Conservation (phyloP, 768 basidiomycete genomes). For the Boletus speciosus region DNA sequence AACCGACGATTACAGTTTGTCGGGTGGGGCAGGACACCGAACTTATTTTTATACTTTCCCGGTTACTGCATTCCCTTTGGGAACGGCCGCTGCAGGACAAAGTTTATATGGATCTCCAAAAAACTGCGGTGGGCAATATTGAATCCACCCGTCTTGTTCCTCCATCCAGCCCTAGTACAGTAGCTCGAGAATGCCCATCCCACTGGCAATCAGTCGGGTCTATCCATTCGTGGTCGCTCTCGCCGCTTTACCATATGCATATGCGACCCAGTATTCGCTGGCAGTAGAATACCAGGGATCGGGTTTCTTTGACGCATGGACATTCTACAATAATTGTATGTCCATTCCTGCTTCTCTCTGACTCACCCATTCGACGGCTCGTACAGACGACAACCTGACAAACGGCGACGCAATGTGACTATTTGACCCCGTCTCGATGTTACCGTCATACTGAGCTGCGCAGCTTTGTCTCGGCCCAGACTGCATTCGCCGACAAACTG, state of each 20-base stretch:
- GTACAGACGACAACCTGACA: constrained; percentile 63
- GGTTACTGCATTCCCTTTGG: background rate
- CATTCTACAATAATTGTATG: constrained; percentile 58
- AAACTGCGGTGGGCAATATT: background rate
- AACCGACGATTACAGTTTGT: background rate
- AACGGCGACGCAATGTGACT: constrained; percentile 57
- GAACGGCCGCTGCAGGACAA: background rate
- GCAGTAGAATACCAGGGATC: constrained; percentile 55
- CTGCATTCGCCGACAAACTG: constrained; percentile 47
- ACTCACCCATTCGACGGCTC: background rate
- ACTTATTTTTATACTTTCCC: background rate
- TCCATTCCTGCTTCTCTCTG: constrained; percentile 2
- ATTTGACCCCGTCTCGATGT: background rate
- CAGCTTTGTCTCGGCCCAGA: constrained; percentile 46
- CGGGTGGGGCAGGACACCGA: background rate
- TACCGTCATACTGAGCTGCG: constrained; percentile 2
- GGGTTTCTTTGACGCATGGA: constrained; percentile 67
- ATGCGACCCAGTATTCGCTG: constrained; percentile 45
- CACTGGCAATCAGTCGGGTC: constrained; percentile 1
- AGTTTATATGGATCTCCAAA: constrained; percentile 10
- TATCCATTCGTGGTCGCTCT: constrained; percentile 7
- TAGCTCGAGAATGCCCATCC: constrained; percentile 6
- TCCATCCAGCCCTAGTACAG: background rate
- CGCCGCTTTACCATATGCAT: constrained; percentile 5
- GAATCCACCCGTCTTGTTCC: background rate